phyloP scores from a whole-genome alignment of 75 land plant species.

The Cupressus sempervirens region DNA sequence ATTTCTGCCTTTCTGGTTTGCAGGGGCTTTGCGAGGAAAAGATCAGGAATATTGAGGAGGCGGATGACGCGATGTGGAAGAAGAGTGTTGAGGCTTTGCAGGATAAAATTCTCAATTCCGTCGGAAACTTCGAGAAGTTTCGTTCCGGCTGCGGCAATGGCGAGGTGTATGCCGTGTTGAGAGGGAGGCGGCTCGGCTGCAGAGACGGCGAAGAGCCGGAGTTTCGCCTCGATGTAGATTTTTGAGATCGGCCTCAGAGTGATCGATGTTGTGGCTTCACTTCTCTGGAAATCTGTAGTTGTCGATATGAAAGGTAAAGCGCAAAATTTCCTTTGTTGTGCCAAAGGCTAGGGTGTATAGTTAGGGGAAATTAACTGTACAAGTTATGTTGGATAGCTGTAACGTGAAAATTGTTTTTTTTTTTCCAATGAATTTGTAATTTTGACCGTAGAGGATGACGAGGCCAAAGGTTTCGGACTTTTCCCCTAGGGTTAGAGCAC shows the following conservation, averaged over 20 bases:
- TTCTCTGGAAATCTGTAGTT: not conserved
- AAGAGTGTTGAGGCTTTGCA: slow-evolving; percentile 8
- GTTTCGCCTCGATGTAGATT: slow-evolving; percentile 24
- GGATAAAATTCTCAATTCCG: slow-evolving; percentile 2
- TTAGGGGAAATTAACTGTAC: not conserved
- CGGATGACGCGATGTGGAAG: slow-evolving; percentile 12
- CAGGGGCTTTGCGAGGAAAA: slow-evolving; percentile 26
- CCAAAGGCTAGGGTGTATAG: not conserved
- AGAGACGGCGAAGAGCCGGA: slow-evolving; percentile 8
- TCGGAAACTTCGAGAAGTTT: not conserved
- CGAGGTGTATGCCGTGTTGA: slow-evolving; percentile 20
- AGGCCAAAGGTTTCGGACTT: slow-evolving; percentile 1
- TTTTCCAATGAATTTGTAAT: not conserved
- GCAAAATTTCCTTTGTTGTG: no score
- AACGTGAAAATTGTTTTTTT: no score
- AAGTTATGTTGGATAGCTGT: not conserved
- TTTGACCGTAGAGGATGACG: not conserved
- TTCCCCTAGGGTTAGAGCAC: not conserved
- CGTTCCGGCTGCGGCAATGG: not conserved
- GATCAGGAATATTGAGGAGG: slow-evolving; percentile 23
- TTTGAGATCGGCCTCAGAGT: not conserved
- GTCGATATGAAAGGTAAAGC: not conserved
- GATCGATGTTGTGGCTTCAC: not conserved
- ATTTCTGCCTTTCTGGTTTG: slow-evolving; percentile 20
- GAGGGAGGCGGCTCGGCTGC: slow-evolving; percentile 25